Conservation (phyloP, 106 monocot genomes). For the Dendrobium huoshanense region DNA sequence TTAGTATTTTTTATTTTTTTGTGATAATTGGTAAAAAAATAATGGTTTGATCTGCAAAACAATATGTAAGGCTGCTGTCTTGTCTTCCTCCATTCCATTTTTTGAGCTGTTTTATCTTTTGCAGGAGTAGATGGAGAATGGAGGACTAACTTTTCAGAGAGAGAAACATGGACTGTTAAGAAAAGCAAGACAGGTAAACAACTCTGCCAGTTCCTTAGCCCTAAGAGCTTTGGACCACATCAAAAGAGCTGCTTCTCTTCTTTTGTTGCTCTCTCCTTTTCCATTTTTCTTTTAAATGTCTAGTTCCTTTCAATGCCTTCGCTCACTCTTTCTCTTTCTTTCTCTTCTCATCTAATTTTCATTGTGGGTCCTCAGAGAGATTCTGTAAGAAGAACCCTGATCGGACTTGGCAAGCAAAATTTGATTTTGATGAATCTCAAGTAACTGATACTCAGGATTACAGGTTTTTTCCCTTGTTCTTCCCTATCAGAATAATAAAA, state of each 20-base stretch:
- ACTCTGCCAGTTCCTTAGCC: background rate
- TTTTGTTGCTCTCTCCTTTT: slow-evolving; percentile 20
- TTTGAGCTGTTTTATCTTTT: slow-evolving; percentile 22
- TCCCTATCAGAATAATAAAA: background rate
- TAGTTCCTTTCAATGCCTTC: background rate
- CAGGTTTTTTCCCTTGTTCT: slow-evolving; percentile 25
- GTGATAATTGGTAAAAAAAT: background rate
- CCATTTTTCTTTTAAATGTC: background rate
- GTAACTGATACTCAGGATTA: slow-evolving; percentile 66
- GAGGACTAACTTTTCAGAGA: slow-evolving; percentile 71
- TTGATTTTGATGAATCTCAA: slow-evolving; percentile 49
- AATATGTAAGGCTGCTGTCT: background rate
- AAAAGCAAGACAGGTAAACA: slow-evolving; percentile 78
- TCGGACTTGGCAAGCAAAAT: slow-evolving; percentile 32
- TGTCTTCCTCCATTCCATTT: background rate
- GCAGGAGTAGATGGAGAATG: slow-evolving; percentile 35
- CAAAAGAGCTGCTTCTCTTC: slow-evolving; percentile 17
- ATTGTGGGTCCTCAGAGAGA: slow-evolving; percentile 35
- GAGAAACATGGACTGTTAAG: slow-evolving; percentile 61
- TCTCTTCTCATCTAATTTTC: background rate
- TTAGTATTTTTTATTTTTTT: background rate
- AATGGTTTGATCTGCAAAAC: slow-evolving; percentile 3
- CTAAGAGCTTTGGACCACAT: slow-evolving; percentile 25
- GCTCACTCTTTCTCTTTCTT: slow-evolving; percentile 1
- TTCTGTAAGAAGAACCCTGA: slow-evolving; percentile 33